Base-by-base conservation (phyloP, 2,329 filamentous ascomycete genomes). In the Helotiales sp. region DNA sequence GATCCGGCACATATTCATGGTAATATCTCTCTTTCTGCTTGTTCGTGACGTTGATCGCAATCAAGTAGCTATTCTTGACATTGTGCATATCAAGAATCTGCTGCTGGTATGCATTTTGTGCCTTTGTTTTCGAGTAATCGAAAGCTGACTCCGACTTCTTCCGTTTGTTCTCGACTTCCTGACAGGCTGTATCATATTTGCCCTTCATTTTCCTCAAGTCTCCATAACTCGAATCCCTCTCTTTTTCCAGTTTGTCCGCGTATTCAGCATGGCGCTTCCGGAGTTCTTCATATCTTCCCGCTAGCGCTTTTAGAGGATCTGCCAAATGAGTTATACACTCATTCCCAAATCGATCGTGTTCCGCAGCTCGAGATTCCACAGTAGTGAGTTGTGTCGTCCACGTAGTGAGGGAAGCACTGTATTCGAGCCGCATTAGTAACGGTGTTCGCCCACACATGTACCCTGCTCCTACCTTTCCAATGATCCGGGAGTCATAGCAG, bases 21-120 rank as follows among this genome's bases (percentile, higher is more conserved):
- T 96, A 99, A 77, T 98, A 98, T 71, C 88, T 91, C 72, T 97
- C 92, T 77, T 98, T 99, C 70, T 96, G 88, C 77, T 95, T 96
- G 76, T 99, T 99, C 31, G 93, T 96, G 58, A 98, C 91, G 71
- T 96, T 96, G 77, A 99, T 96, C 60, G 86, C 84, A 69, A 99
- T 96, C 60, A 99, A 78, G 71, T 99, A 99, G n/a, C 90, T 92
- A 73, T 99, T 99, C 80, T 99, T 99, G 73, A 89, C 83, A 72
- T 99, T 99, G 75, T 95, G 90, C 95, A 98, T 98, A 67, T 99
- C 95, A 59, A 87, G 77, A 59, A 96, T 81, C 74, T 98, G 93
- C 71, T 96, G 91, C 69, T 96, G 91, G 74, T 96, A 99, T 34
- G 91, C 87, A 71, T 85, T 88, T 71, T 96, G 90, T 7, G 93